Percentiles rank a stretch among this genome's conserved stretches.
These are phyloP conservation scores for Nemania sp. DNA, from an alignment of 2,329 filamentous ascomycete genomes.

Conservation along the genomic window DNA sequence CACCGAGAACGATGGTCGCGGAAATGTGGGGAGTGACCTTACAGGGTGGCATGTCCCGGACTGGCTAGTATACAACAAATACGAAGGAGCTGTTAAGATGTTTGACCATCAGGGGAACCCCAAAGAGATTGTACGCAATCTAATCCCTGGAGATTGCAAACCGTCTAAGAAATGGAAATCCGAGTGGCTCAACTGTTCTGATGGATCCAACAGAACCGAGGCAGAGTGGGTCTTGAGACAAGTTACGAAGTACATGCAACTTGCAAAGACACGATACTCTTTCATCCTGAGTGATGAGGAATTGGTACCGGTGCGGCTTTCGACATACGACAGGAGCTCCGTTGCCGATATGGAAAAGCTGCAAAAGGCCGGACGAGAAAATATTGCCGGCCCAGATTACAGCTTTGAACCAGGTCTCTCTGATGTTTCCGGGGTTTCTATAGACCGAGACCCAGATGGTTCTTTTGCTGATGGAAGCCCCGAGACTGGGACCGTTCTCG, in stretches of 20 bases:
- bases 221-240: constrained; percentile 17
- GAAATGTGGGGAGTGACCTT: background rate
- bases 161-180: constrained; percentile 26
- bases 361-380: background rate
- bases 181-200: constrained; percentile 16
- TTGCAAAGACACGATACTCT: constrained; percentile 14
- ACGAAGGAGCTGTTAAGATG: background rate
- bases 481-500: background rate
- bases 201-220: background rate
- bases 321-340: constrained; percentile 1
- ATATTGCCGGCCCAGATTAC: too few species aligned
- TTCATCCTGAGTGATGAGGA: constrained; percentile 29
- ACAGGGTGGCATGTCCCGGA: background rate
- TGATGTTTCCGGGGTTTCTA: too few species aligned
- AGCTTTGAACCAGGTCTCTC: too few species aligned
- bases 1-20: background rate
- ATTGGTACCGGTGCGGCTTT: constrained; percentile 21
- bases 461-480: background rate
- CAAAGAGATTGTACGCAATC: background rate
- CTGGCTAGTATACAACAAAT: constrained; percentile 1
- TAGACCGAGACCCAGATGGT: background rate
- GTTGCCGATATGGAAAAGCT: too few species aligned
- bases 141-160: constrained; percentile 29
- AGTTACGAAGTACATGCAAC: constrained; percentile 30
- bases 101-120: too few species aligned